Percentiles rank a stretch among this genome's conserved stretches.
phyloP scores from a whole-genome alignment of 495 filamentous ascomycete genomes.

The Penicillium canariense region DNA sequence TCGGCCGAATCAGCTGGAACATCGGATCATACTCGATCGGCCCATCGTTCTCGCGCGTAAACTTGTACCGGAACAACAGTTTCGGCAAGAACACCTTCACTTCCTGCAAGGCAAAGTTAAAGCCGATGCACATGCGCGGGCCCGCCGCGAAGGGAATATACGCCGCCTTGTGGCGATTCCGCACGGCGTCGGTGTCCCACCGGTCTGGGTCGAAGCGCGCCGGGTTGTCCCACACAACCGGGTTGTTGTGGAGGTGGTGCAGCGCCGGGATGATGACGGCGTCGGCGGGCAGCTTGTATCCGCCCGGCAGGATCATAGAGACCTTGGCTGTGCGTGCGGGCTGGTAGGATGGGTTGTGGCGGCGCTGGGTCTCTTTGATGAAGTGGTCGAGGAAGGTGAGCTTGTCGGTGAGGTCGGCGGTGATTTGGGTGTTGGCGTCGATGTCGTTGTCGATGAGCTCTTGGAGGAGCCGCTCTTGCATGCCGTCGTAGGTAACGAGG shows the following conservation, averaged over 20 bases:
- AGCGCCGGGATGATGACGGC: constrained; percentile 46
- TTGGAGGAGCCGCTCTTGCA: constrained; percentile 51
- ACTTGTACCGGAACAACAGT: constrained; percentile 53
- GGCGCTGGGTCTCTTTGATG: constrained; percentile 55
- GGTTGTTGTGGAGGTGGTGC: constrained; percentile 51
- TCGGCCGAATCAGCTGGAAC: constrained; percentile 52
- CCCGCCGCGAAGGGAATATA: constrained; percentile 55
- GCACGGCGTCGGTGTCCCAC: constrained; percentile 50
- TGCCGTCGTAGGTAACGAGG: constrained; percentile 45
- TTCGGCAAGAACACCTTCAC: constrained; percentile 50
- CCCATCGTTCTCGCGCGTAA: constrained; percentile 35
- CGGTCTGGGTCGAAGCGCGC: constrained; percentile 50
- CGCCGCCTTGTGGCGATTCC: constrained; percentile 39
- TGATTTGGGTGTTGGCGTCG: constrained; percentile 30
- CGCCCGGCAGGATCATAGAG: constrained; percentile 52
- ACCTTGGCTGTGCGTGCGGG: constrained; percentile 49
- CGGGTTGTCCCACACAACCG: constrained; percentile 50
- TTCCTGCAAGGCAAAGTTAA: constrained; percentile 56
- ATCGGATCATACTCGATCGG: constrained; percentile 53
- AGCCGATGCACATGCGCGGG: constrained; percentile 51
- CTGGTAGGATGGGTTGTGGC: constrained; percentile 55
- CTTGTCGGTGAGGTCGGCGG: constrained; percentile 23
- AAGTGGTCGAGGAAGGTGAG: constrained; percentile 50
- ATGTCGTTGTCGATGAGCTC: constrained; percentile 51
- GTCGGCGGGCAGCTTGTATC: constrained; percentile 47